Conservation (phyloP, 2,329 filamentous ascomycete species). For the Septoria linicola region DNA sequence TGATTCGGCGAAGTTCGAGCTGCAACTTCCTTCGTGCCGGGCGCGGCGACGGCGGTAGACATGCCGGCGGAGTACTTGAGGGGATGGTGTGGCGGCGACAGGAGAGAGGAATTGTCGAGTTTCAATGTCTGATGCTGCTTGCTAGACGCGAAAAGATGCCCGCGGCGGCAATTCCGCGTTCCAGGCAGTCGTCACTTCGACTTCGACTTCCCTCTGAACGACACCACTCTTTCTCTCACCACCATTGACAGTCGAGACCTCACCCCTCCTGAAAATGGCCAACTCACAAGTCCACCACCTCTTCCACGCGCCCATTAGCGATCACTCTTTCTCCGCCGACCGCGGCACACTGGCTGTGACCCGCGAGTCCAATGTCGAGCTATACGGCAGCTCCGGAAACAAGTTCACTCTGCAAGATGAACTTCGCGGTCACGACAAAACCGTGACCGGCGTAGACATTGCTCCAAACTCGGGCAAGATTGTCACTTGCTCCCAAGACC, state of each 20-base stretch:
- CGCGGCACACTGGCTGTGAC: slow-evolving; percentile 84
- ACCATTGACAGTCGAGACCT: slow-evolving; percentile 85
- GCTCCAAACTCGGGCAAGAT: slow-evolving; percentile 87
- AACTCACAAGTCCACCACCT: slow-evolving; percentile 91
- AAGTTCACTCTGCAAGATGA: slow-evolving; percentile 84
- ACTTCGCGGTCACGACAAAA: slow-evolving; percentile 95
- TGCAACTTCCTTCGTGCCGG: slow-evolving; percentile 10
- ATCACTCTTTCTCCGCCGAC: slow-evolving; percentile 97
- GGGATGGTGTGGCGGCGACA: not conserved
- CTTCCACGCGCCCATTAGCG: slow-evolving; percentile 92
- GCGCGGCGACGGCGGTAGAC: slow-evolving; percentile 5
- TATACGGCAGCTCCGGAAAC: slow-evolving; percentile 69
- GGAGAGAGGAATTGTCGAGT: not conserved
- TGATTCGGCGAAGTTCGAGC: slow-evolving; percentile 21
- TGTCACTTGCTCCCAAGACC: slow-evolving; percentile 96
- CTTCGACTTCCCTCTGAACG: slow-evolving; percentile 1
- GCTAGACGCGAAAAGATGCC: no score
- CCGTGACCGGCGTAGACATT: slow-evolving; percentile 93
- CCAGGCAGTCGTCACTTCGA: not conserved
- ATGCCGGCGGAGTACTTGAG: no score
- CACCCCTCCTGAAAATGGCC: slow-evolving; percentile 79
- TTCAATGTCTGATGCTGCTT: not conserved
- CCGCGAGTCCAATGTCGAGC: slow-evolving; percentile 83
- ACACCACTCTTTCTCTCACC: slow-evolving; percentile 1
- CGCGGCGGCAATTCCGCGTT: slow-evolving; percentile 4